Conservation (phyloP, 805 yeast genomes). For the Candida adriatica region DNA sequence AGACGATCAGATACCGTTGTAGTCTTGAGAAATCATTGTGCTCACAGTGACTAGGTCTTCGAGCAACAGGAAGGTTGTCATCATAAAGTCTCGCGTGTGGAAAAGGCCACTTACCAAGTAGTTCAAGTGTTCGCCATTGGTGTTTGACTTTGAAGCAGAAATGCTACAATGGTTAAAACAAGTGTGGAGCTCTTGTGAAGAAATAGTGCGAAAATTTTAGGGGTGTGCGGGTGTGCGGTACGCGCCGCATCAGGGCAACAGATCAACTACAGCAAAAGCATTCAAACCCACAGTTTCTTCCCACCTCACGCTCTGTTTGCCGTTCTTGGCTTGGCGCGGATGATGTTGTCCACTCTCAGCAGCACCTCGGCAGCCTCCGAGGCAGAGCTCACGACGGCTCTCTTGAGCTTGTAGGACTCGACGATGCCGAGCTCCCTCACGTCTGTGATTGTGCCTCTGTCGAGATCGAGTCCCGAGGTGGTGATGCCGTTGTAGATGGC, state of each 20-base stretch:
- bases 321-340: conserved; percentile 95
- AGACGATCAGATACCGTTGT: conserved; percentile 88
- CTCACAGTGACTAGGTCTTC: conserved; percentile 51
- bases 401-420: conserved; percentile 86
- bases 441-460: conserved; percentile 80
- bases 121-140: not conserved
- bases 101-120: not conserved
- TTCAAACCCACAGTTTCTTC: too few relatives aligned
- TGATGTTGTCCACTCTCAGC: conserved; percentile 92
- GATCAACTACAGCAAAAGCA: too few relatives aligned
- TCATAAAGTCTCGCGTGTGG: conserved; percentile 20
- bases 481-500: conserved; percentile 82
- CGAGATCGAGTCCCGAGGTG: conserved; percentile 86
- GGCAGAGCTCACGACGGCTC: conserved; percentile 91
- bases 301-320: conserved; percentile 66
- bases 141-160: not conserved
- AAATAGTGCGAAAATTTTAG: too few relatives aligned
- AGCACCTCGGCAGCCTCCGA: conserved; percentile 98
- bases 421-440: conserved; percentile 92
- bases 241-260: conserved; percentile 3
- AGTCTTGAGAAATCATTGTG: conserved; percentile 80
- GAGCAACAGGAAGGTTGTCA: conserved; percentile 32
- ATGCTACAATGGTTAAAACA: too few relatives aligned
- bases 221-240: too few relatives aligned
- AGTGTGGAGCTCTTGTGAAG: too few relatives aligned